Evolutionary conservation across 345 rosid species (phyloP).

Genomic region (Eucalyptus cloeziana): DNA sequence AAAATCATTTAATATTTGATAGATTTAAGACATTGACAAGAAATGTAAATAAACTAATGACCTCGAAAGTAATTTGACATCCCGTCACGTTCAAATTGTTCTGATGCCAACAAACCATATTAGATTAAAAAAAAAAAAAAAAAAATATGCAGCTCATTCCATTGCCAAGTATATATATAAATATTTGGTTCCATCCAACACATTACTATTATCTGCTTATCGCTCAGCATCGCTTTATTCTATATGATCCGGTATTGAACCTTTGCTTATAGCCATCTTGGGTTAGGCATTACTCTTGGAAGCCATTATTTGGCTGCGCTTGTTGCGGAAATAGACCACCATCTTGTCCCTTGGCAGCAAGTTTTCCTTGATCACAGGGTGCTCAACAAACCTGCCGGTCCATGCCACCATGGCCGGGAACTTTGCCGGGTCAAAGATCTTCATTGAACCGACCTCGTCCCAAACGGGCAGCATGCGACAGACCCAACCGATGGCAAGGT

Average conservation of each 20-base stretch:
- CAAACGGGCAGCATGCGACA: constrained; percentile 9
- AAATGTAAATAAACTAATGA: neutral
- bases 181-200: neutral
- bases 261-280: neutral
- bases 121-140: neutral
- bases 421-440: neutral
- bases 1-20: too few relatives aligned
- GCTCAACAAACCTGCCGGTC: constrained; percentile 6
- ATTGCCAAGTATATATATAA: neutral
- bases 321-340: neutral
- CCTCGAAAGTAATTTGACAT: neutral
- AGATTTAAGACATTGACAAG: neutral
- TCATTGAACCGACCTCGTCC: constrained; percentile 11
- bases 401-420: constrained; percentile 13
- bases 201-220: neutral
- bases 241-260: neutral
- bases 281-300: neutral
- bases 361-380: constrained; percentile 7
- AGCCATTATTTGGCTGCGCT: neutral
- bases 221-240: neutral
- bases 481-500: constrained; percentile 16
- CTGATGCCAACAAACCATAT: neutral
- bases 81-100: neutral
- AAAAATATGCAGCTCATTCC: neutral
- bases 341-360: constrained; percentile 13